Conservation (phyloP, 2,329 filamentous ascomycete genomes). For the Dendryphion nanum region DNA sequence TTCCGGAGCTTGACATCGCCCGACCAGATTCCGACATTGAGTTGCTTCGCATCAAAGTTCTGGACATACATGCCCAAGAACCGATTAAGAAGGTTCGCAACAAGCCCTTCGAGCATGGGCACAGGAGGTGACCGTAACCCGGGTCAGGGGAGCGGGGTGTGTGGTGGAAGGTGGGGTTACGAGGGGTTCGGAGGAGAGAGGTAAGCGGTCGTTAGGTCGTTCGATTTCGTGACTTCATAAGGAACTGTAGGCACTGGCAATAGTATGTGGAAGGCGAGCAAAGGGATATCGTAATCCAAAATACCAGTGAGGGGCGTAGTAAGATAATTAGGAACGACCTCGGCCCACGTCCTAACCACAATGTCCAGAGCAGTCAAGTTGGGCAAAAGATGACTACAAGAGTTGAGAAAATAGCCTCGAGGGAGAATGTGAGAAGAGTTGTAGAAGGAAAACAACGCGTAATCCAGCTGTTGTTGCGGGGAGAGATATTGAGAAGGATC, state of each 20-base stretch:
- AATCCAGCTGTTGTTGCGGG: conserved; percentile 13
- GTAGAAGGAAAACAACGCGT: conserved; percentile 17
- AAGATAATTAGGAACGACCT: no score
- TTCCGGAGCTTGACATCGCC: conserved; percentile 95
- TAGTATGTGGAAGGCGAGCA: conserved; percentile 14
- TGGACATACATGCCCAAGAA: conserved; percentile 99
- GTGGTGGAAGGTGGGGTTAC: conserved; percentile 7
- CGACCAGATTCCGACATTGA: conserved; percentile 99
- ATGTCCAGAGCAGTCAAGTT: conserved; percentile 5
- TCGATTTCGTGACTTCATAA: conserved; percentile 32
- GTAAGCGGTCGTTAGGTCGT: conserved; percentile 27
- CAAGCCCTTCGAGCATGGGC: conserved; percentile 93
- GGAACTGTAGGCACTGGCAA: conserved; percentile 16
- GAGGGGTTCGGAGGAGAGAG: conserved; percentile 11
- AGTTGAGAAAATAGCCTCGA: conserved; percentile 3
- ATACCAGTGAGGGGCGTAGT: conserved; percentile 21
- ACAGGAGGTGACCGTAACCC: conserved; percentile 65
- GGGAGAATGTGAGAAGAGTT: conserved; percentile 15
- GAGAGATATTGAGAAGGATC: conserved; percentile 6
- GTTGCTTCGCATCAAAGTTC: conserved; percentile 96
- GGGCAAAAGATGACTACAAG: not conserved
- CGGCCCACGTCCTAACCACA: no score
- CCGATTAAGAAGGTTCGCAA: conserved; percentile 95
- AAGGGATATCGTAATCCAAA: conserved; percentile 22
- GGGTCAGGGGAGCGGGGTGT: conserved; percentile 54